phyloP scores from a whole-genome alignment of 2,329 filamentous ascomycete genomes.

The Stemphylium vesicarium region DNA sequence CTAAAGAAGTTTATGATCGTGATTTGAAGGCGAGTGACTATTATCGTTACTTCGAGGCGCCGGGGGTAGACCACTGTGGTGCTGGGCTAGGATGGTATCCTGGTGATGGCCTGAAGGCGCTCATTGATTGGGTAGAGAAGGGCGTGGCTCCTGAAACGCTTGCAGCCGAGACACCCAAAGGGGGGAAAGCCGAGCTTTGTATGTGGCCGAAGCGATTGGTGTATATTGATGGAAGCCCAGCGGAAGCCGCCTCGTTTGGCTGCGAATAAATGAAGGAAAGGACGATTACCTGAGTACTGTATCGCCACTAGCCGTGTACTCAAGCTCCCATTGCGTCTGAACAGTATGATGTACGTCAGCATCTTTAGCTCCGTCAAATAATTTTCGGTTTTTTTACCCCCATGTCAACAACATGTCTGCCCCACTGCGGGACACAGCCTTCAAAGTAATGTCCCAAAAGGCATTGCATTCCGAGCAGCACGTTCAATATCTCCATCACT shows the following conservation, averaged over 20 bases:
- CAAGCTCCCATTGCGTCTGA: no score
- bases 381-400: no score
- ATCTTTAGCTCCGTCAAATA: no score
- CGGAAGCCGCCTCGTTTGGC: conserved; percentile 6
- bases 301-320: no score
- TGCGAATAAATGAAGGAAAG: neutral
- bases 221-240: conserved; percentile 11
- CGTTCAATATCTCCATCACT: no score
- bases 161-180: conserved; percentile 11
- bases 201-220: conserved; percentile 23
- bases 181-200: conserved; percentile 16
- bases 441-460: no score
- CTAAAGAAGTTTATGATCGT: conserved; percentile 15
- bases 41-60: conserved; percentile 41
- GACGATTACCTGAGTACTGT: no score
- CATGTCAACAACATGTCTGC: no score
- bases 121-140: conserved; percentile 42
- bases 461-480: no score
- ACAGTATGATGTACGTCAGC: no score
- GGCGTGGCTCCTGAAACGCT: conserved; percentile 28
- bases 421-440: no score
- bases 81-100: conserved; percentile 31
- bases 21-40: conserved; percentile 25
- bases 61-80: conserved; percentile 37
- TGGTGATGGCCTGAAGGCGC: conserved; percentile 21